Base-by-base conservation (phyloP, 176 grass and related monocot genomes). In the Carex cristatella region DNA sequence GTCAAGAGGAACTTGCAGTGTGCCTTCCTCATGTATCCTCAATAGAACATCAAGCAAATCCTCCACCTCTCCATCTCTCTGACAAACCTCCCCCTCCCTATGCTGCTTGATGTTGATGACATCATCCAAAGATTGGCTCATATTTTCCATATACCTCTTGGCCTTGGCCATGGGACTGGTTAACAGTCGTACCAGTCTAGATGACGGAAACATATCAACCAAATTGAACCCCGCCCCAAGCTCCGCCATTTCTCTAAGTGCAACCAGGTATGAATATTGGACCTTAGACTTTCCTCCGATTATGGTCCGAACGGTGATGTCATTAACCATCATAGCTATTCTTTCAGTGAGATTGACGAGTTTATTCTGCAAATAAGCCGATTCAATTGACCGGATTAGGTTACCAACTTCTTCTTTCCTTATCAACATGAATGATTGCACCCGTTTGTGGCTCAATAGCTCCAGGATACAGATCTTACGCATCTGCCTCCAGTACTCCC, bases 231-330 rank as follows among this genome's bases (percentile, higher is more conserved):
- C 77, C 10, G 31, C 77, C 8, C 51, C 51, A 35, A 80, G n/a
- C 57, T 61, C 51, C 0, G 54, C 3, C 14, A 35, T 19, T 60
- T 35, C 61, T 10, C 35, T 5, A 18, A 80, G 7, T 31, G 31
- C 77, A 33, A 18, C 8, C 7, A 87, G 35, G 54, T 82, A 83
- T 8, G 59, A 42, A 46, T 87, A 49, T 60, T 87, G 85, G 13
- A 82, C 62, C 55, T 77, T 83, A 64, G 77, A 87, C 23, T 87
- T 87, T 37, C 79, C 71, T 16, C 86, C 80, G 3, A 87, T 62
- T 11, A 83, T 57, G 13, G 79, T 54, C 33, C 86, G 23, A 4
- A 51, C n/a, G 1, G 23, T 70, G 1, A 87, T 53, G 19, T 83
- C 65, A 53, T 83, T 87, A 5, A 51, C 6, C 19, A 73, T 31